Conservation (phyloP, 139 green algal species). For the Mychonastes homosphaera region DNA sequence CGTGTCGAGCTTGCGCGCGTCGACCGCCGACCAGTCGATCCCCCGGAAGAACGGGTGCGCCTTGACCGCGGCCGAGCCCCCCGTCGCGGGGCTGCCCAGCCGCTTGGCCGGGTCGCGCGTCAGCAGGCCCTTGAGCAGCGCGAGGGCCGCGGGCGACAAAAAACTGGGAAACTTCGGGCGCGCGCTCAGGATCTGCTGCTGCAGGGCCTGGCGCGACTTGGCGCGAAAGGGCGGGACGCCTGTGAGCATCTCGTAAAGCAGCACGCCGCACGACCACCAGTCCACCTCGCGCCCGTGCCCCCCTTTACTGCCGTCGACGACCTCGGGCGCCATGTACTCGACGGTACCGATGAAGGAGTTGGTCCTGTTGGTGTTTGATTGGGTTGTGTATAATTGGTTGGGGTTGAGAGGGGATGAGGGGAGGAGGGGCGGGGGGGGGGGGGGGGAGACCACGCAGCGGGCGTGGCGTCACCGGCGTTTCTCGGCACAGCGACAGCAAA, state of each 20-base stretch:
- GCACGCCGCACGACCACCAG: slow-evolving; percentile 92
- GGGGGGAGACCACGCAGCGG: not conserved
- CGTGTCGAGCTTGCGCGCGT: slow-evolving; percentile 49
- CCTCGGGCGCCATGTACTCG: slow-evolving; percentile 83
- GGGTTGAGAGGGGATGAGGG: not conserved
- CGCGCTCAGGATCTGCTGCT: slow-evolving; percentile 66
- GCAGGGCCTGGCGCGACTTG: slow-evolving; percentile 73
- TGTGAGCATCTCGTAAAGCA: slow-evolving; percentile 97
- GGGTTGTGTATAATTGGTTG: no score
- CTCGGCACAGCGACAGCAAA: not conserved
- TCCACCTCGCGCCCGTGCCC: slow-evolving; percentile 83
- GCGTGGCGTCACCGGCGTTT: slow-evolving; percentile 7
- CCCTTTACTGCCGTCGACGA: slow-evolving; percentile 69
- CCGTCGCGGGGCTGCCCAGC: slow-evolving; percentile 62
- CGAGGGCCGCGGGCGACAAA: slow-evolving; percentile 29
- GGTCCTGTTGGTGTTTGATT: slow-evolving; percentile 37
- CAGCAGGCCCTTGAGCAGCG: slow-evolving; percentile 66
- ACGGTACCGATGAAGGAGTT: slow-evolving; percentile 96
- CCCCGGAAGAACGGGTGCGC: slow-evolving; percentile 78
- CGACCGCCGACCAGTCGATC: slow-evolving; percentile 76
- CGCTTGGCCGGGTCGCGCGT: slow-evolving; percentile 68
- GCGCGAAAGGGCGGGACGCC: slow-evolving; percentile 81
- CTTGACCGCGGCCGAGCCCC: slow-evolving; percentile 52
- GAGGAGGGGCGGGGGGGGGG: not conserved
- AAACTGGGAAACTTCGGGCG: slow-evolving; percentile 74